A percentile compares a stretch with the other conserved stretches of the same genome.
These are phyloP conservation scores for Cymodocea nodosa DNA, from an alignment of 116 monocot species.

Conservation along the genomic window DNA sequence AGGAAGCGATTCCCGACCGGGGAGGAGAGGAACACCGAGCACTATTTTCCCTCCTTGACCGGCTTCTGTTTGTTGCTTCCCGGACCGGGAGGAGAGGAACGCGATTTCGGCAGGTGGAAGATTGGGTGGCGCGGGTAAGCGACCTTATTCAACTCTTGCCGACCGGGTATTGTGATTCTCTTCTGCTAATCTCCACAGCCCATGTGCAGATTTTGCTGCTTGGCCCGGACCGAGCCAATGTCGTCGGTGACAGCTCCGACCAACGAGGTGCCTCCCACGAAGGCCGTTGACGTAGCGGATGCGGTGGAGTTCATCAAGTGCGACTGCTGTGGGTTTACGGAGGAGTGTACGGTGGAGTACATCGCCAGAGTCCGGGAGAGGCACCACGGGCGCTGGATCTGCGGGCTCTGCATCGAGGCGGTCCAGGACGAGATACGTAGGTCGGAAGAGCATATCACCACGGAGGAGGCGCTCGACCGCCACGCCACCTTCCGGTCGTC, in stretches of 20 bases:
- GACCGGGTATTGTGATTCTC: too few species aligned
- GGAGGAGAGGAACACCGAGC: too few species aligned
- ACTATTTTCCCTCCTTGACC: too few species aligned
- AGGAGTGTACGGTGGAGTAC: constrained; percentile 83
- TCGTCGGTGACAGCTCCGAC: too few species aligned
- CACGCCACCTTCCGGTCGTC: constrained; percentile 39
- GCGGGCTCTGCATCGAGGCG: constrained; percentile 73
- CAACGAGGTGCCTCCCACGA: too few species aligned
- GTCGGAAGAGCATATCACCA: constrained; percentile 23
- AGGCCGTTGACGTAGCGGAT: not conserved
- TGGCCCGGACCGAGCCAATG: not conserved
- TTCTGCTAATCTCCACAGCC: too few species aligned
- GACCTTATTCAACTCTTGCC: too few species aligned
- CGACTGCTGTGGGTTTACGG: constrained; percentile 76
- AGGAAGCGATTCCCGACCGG: too few species aligned
- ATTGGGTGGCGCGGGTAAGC: not conserved
- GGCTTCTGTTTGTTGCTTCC: too few species aligned
- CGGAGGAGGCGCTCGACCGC: constrained; percentile 55
- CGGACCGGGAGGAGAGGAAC: too few species aligned
- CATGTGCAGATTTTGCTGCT: too few species aligned
- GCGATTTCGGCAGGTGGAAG: not conserved
- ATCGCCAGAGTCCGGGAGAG: constrained; percentile 39
- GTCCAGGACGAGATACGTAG: constrained; percentile 69
- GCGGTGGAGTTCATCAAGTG: constrained; percentile 44
- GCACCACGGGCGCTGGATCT: constrained; percentile 61